Conservation (phyloP, 768 basidiomycete species). For the Phaeotremella fagi region DNA sequence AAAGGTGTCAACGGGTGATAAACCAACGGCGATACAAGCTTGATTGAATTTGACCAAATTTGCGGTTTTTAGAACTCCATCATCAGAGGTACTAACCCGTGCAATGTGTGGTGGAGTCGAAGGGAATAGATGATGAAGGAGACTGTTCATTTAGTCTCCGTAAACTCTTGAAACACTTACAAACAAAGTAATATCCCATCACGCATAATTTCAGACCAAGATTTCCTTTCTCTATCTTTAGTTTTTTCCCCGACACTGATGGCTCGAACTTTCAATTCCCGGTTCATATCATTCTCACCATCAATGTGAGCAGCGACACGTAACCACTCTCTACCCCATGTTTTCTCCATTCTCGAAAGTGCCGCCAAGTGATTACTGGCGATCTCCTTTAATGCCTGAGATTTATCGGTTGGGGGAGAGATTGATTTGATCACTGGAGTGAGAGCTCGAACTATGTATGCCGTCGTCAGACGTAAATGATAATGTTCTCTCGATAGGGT, state of each 20-base stretch:
- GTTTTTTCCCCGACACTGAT: slow-evolving; percentile 50
- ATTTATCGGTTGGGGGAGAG: slow-evolving; percentile 10
- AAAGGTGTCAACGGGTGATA: slow-evolving; percentile 61
- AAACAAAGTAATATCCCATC: slow-evolving; percentile 87
- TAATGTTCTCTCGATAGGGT: slow-evolving; percentile 34
- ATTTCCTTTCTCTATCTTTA: slow-evolving; percentile 68
- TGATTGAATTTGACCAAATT: slow-evolving; percentile 60
- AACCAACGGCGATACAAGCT: slow-evolving; percentile 61
- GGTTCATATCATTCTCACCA: slow-evolving; percentile 24
- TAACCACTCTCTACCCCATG: slow-evolving; percentile 66
- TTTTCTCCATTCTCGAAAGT: slow-evolving; percentile 64
- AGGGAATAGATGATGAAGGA: slow-evolving; percentile 31
- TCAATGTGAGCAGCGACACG: slow-evolving; percentile 17
- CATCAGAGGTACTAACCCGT: slow-evolving; percentile 47
- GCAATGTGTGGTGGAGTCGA: slow-evolving; percentile 28
- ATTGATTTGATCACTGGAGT: slow-evolving; percentile 24
- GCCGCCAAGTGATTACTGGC: slow-evolving; percentile 64
- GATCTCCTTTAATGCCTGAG: slow-evolving; percentile 15
- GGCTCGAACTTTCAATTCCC: slow-evolving; percentile 47
- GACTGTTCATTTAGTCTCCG: slow-evolving; percentile 14
- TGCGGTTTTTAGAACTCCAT: slow-evolving; percentile 23
- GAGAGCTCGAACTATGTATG: slow-evolving; percentile 32
- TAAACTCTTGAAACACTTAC: slow-evolving; percentile 55
- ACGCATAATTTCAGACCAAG: slow-evolving; percentile 69
- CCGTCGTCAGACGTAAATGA: slow-evolving; percentile 32